Evolutionary conservation across 1,139 yeast genomes (phyloP), one percentile per base, ranked within the genome.

Genomic region (Protomyces inundatus): DNA sequence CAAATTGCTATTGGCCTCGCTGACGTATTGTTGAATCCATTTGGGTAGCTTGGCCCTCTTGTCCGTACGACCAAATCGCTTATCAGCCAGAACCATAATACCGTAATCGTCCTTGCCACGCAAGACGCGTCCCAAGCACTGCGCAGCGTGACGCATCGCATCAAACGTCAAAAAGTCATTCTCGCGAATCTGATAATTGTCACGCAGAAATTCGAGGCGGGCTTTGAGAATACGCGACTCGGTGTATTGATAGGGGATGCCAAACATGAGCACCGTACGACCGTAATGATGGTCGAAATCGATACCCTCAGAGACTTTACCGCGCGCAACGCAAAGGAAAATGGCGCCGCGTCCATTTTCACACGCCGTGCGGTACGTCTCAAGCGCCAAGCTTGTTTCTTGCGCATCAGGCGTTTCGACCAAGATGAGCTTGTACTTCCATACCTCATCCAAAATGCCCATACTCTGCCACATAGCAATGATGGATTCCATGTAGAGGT

Each of bases 341-440:
- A 95, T 91, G 0, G 99, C 99, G 1, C 99, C 99, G 69, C 98
- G 81, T 4, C 99, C 99, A 75, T 91, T 95, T 1, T 95, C 87
- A 73, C 99, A 93, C 0, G 99, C 99, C 50, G 91, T 88, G 71
- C 98, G 81, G 73, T 91, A 93, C 0, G 98, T 93, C 70, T 95
- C 98, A 68, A 93, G 77, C 0, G 98, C 99, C 68, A 93, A 77
- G 1, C 97, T 87, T 0, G 99, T 93, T 74, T 95, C 99, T 74
- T 95, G 99, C 0, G 97, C 96, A 82, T 93, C 99, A 0, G 99
- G 99, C 0, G 99, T 93, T 75, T 93, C 99, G n/a, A 95, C 98
- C 54, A 93, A 78, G 69, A 93, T 91, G 69, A 93, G 80, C 73
- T 93, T 93, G 74, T 93, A 90, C 74, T 93, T 91, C 98, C 98